Evolutionary conservation across 2,329 filamentous ascomycete species (phyloP), one percentile per base, ranked within the genome.

Genomic region (Pyrenophora graminea): DNA sequence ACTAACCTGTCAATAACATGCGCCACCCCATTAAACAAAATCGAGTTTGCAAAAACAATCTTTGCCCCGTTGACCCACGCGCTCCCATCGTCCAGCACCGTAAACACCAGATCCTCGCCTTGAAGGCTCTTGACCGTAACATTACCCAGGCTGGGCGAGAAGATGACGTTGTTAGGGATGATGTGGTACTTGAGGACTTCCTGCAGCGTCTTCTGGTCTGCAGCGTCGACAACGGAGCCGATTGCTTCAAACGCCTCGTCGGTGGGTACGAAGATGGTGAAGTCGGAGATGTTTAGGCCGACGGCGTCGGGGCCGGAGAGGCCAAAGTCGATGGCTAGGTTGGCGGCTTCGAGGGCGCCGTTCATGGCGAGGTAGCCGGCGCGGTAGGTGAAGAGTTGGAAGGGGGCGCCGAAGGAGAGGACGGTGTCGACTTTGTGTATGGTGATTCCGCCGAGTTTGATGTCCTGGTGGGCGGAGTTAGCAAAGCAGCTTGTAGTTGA

Each of bases 261-360:
- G 1, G 82, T 85, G 0, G 91, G 91, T 1, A 89, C 87, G 61
- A 96, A 94, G 45, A 93, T 75, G 0, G 91, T 96, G 64, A 86
- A 83, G 71, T 92, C 91, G 15, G 82, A 66, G 12, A 66, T 57
- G 39, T 67, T 67, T 27, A 66, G 63, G 12, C 57, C 56, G 7
- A 31, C 34, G n/a, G 39, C 12, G 13, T 59, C 55, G 2, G 61
- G 51, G 5, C 54, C 53, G 0, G 52, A 59, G 34, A 55, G 18
- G 5, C 63, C 65, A 39, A 68, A 58, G 18, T 53, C 61, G 38
- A 68, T 51, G 44, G 49, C 54, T 12, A 68, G 58, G 9, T 59
- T 33, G 15, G 65, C 61, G 17, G 43, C 48, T 41, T 33, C 10
- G 12, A 51, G 18, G 2, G 48, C 48, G 43, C 54, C 51, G 39